phyloP scores from a whole-genome alignment of 768 basidiomycete genomes.

The Boletus sensibilis region DNA sequence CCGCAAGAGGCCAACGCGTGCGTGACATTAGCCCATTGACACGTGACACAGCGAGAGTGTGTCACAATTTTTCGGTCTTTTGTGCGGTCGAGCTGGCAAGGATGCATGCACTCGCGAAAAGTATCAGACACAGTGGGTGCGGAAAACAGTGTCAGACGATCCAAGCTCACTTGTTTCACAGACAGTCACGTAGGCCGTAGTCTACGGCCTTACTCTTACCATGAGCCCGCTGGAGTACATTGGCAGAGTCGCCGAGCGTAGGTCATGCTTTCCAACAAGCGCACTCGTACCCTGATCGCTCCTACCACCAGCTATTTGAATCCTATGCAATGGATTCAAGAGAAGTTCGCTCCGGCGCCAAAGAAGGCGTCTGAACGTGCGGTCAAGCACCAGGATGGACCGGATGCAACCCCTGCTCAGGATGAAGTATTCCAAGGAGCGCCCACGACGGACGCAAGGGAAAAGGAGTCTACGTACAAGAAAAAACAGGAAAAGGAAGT shows the following conservation, averaged over 20 bases:
- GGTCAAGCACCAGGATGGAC: slow-evolving; percentile 36
- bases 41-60: slow-evolving; percentile 18
- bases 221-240: slow-evolving; percentile 24
- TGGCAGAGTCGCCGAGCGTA: slow-evolving; percentile 47
- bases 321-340: slow-evolving; percentile 63
- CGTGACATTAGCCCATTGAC: slow-evolving; percentile 19
- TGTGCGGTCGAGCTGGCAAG: slow-evolving; percentile 1
- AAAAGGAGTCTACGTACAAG: slow-evolving; percentile 15
- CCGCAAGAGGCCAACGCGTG: not conserved
- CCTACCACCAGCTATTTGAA: slow-evolving; percentile 46
- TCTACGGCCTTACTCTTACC: slow-evolving; percentile 10
- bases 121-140: slow-evolving; percentile 27
- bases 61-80: slow-evolving; percentile 17
- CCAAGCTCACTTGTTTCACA: slow-evolving; percentile 7
- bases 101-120: slow-evolving; percentile 30
- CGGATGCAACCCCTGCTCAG: slow-evolving; percentile 23
- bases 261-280: slow-evolving; percentile 16
- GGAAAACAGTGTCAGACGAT: not conserved
- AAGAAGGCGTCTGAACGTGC: slow-evolving; percentile 47
- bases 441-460: slow-evolving; percentile 17
- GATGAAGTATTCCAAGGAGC: slow-evolving; percentile 45
- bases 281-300: not conserved
- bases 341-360: slow-evolving; percentile 51
- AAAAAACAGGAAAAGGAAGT: slow-evolving; percentile 11
- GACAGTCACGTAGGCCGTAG: slow-evolving; percentile 9